Base-by-base conservation (phyloP, 805 yeast genomes). In the Wickerhamomyces mucosus region DNA sequence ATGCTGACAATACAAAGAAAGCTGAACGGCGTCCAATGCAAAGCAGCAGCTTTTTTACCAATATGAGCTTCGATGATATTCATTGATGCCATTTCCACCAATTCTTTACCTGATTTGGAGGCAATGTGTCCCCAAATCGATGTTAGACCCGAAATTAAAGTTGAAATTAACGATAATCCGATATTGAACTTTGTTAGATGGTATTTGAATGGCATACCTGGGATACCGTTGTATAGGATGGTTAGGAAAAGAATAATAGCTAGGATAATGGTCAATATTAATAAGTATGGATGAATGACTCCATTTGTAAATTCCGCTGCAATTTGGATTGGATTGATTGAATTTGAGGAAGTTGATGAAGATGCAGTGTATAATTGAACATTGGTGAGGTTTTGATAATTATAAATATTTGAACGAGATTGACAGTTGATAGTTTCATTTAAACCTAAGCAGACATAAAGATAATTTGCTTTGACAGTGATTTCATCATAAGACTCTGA, bases 71-170 rank as follows among this genome's bases (percentile, higher is more conserved):
- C 35, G 0, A 77, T 48, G 10, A 70, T 59, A 1, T 61, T 55
- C 67, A 75, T 61, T 14, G 78, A 70, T 10, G 78, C 63, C 2
- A 59, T 51, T 3, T 65, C 63, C 1, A 72, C 61, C 20, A 75
- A 45, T n/a, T 48, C 41, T 7, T 47, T 42, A 5, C 69, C 63
- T 3, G 76, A 55, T 23, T 56, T 57, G 0, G 65, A 61, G 0
- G 79, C 78, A 31, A 75, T 72, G 42, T 72, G 75, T 30, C 67
- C 66, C 59, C 80, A 66, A 69, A 76, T 74, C 1, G 81, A 61
- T 3, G 81, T 81, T 18, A 75, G 52, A 0, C 80, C 82, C 79
- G 81, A 75, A 3, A 75, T 26, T 4, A 75, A 46, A 5, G 63
- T 57, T 28, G 61, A 41, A 0, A 56, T 36, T 1, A 61, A 50